Evolutionary conservation across 2,329 filamentous ascomycete genomes (phyloP), one percentile per base, ranked within the genome.

Genomic region (Cephalotrichum gorgonifer): DNA sequence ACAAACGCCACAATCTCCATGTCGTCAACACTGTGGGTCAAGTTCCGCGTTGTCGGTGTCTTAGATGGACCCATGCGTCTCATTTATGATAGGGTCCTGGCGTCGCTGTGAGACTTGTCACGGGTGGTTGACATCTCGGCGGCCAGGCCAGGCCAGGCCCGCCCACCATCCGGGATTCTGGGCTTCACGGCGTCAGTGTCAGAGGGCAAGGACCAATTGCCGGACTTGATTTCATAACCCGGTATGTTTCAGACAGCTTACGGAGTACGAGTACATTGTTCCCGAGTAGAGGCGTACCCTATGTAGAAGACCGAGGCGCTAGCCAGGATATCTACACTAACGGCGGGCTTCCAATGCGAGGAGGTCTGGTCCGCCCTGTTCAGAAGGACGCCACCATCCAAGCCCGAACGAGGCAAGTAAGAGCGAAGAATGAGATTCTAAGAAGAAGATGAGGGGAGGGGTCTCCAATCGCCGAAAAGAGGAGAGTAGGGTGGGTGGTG

Each of bases 111-210:
- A 39, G 33, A 47, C 33, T 17, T 33, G 33, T 27, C 45, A 26
- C 45, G 45, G 45, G 45, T 47, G 45, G 33, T 25, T 33, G 23
- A 25, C 23, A 20, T 27, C 15, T 41, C 15, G 20, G 45, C 45
- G 43, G 27, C 35, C 17, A 20, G 30, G 25, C 43, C 15, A 44
- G 43, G 43, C 30, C 44, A 46, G 44, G 30, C 45, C 45, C 31
- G 33, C 23, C 45, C 33, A 9, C 14, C 22, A 33, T 9, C 45
- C 45, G 31, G 45, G 45, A 25, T 41, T 38, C 31, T 25, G 45
- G 45, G 31, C 25, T 35, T 27, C 20, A 25, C 33, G 28, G 23
- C 15, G 44, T 31, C n/a, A n/a, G n/a, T 26, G 22, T 31, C 22
- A 2, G 30, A 46, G n/a, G 14, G 44, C 9, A 14, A 4, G 22